Base-by-base conservation (phyloP, 768 basidiomycete genomes). In the Kockovaella imperatae region DNA sequence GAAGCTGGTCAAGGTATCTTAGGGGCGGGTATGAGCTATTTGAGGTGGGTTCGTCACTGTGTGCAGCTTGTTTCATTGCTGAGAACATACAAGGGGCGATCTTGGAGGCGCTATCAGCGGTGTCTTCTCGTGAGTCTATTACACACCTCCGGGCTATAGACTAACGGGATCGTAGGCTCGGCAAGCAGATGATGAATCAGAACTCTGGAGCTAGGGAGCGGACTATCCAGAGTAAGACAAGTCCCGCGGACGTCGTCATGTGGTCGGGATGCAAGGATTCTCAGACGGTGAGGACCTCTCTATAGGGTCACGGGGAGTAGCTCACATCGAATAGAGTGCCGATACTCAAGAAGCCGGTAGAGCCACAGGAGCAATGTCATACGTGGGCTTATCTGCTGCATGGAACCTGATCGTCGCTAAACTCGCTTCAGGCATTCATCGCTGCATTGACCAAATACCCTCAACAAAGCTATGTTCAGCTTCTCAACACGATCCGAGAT, bases 1-100 rank as follows among this genome's bases (percentile, higher is more conserved):
- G 89, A 87, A 64, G 90, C 91, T 3, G 90, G 89, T 0, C 80
- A 86, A 64, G 87, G 87, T 6, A 74, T 95, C 3, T 68, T 93
- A n/a, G 78, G 79, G 20, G 86, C 87, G 1, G 79, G 86, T 2
- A 73, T 77, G 24, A 82, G 85, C 8, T 93, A 88, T 65, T 47
- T 70, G 17, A 53, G 58, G 60, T 63, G 35, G 44, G 58, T 55
- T 3, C 21, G 13, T 26, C 21, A 4, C n/a, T 18, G 28, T 1
- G 13, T 8, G 11, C 26, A 29, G 30, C 31, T 5, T 31, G 26
- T 5, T 6, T 28, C 24, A 7, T 23, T 32, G 29, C 29, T 21
- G 38, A 40, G 6, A 29, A 28, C 47, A 8, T 4, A 24, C 11
- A 20, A 77, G 76, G 10, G 84, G 84, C 28, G 90, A 97, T 65